Base-by-base conservation (phyloP, 352 stramenopile species). In the Peronospora tabacina region DNA sequence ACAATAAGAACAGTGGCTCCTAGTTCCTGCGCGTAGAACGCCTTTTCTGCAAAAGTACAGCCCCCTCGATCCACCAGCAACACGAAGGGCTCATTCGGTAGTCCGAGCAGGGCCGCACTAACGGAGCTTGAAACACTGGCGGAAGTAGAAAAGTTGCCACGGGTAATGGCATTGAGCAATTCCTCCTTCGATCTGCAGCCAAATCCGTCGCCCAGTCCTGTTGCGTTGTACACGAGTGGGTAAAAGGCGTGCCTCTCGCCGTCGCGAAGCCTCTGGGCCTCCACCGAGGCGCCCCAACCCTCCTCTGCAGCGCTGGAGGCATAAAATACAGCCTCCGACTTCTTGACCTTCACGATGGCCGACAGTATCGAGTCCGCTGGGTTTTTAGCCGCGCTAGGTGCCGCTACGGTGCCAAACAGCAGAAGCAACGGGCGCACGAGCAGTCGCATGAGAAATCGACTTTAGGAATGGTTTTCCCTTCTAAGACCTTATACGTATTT, bases 41-140 rank as follows among this genome's bases (percentile, higher is more conserved):
- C 71, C 61, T 95, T 95, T 38, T 88, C 66, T 2, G 67, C 63
- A 55, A 87, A 95, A 6, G 78, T 71, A 66, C 84, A 93, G 30
- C 44, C 40, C 0, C 82, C 82, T 43, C 84, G 78, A 51, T 89
- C 68, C 19, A 92, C 75, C 13, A 92, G 44, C 41, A 92, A 51
- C 38, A 85, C 68, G 47, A 89, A 89, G 2, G 71, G 61, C 16
- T 62, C 32, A 37, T 54, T 22, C 1, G 66, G 63, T 2, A 69
- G 41, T 24, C 55, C 63, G 10, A 70, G 50, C 8, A 59, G 24
- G 13, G 32, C n/a, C 2, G 32, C 29, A 12, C 36, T 52, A 32
- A 7, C 36, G 24, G 51, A 48, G 16, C 42, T 29, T 12, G 45
- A 53, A 11, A 49, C 7, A 34, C 49, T 59, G 11, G 50, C 48